A percentile compares a stretch with the other conserved stretches of the same genome.
Conservation (phyloP, 768 basidiomycete species). For the Amanita exitialis region DNA sequence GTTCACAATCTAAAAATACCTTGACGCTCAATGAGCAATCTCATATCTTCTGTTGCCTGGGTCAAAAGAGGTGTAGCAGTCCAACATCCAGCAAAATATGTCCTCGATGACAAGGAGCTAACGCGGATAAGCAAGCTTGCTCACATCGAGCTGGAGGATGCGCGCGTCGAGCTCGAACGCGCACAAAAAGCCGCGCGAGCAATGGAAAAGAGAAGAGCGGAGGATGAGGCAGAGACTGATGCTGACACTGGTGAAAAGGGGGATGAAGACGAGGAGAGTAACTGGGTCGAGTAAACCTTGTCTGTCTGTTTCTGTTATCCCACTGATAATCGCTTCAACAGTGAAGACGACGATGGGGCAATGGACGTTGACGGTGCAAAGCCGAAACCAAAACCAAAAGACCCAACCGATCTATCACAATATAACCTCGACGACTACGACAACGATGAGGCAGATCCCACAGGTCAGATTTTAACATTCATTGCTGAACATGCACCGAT, state of each 20-base stretch:
- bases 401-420: constrained; percentile 61
- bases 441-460: constrained; percentile 43
- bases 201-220: constrained; percentile 61
- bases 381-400: constrained; percentile 19
- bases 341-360: constrained; percentile 37
- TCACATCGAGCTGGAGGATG: constrained; percentile 83
- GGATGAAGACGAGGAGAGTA: constrained; percentile 35
- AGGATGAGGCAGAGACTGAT: constrained; percentile 45
- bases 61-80: constrained; percentile 72
- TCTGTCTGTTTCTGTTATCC: constrained; percentile 4
- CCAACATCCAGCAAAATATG: constrained; percentile 75
- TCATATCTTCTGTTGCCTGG: constrained; percentile 72
- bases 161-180: constrained; percentile 72
- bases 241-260: constrained; percentile 35
- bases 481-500: constrained; percentile 2
- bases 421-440: constrained; percentile 94
- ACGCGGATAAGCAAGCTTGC: constrained; percentile 85
- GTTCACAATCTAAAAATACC: neutral
- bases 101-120: constrained; percentile 84
- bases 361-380: constrained; percentile 50
- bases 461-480: constrained; percentile 17
- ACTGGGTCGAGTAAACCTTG: constrained; percentile 83
- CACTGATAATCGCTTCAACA: constrained; percentile 17
- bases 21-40: constrained; percentile 44
- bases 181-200: constrained; percentile 67